Evolutionary conservation across 306 rosid genomes (phyloP), one percentile per base, ranked within the genome.

Genomic region (Rubus parviflorus): DNA sequence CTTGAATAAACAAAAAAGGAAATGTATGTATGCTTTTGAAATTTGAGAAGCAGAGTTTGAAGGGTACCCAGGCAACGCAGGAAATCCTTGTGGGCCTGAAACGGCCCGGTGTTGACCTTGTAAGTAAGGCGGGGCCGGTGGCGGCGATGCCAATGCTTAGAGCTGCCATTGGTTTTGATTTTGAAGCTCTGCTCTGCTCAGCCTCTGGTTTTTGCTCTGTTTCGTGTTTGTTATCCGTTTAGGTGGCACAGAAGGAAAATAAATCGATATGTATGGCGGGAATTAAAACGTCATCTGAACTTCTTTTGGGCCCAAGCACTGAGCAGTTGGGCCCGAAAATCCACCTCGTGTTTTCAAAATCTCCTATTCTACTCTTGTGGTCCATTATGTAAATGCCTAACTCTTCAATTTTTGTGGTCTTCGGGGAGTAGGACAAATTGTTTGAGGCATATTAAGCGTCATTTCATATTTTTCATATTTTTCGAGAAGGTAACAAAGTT

Each of bases 51-150:
- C n/a, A 35, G 42, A 70, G 48, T 60, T 70, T 49, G 56, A 78
- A 25, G 63, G 45, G 56, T 87, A 93, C 98, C 98, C 98, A 90
- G 61, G 80, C 81, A 80, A 93, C 1, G 70, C 92, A 91, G 46
- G 74, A 78, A 72, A 91, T 86, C 68, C 54, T 80, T 42, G 35
- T 69, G 79, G 84, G 25, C 35, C 83, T 86, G 75, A 40, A 69
- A 43, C 56, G 68, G 62, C 25, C 25, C 3, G 64, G 56, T 6
- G 38, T 80, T 2, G 60, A 80, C 67, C 60, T 66, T 8, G 78
- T 7, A 57, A 83, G 48, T 52, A 64, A 25, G 47, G 72, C 68
- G 16, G 85, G 37, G 70, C 68, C 25, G 71, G 89, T 53, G 42
- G 86, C 64, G 30, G 87, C 87, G 48, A 93, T 68, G 77, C 96